Conservation (phyloP, 2,329 filamentous ascomycete species). For the Sporothrix mexicana region DNA sequence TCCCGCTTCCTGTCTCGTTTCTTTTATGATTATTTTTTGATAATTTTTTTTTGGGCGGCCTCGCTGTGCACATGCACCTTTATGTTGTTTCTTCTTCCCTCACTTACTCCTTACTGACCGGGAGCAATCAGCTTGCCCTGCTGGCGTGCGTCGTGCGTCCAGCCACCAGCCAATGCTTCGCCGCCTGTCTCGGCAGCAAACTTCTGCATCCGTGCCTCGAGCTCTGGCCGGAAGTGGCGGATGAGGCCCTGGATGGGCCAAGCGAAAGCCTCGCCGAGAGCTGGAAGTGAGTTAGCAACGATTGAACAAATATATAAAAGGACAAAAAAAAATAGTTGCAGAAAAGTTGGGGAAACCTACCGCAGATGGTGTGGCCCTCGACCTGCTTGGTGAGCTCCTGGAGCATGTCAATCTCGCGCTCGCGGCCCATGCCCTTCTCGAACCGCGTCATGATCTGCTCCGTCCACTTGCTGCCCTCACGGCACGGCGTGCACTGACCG, state of each 20-base stretch:
- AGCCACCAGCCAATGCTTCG: constrained; percentile 81
- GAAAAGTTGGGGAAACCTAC: constrained; percentile 53
- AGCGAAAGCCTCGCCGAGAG: constrained; percentile 94
- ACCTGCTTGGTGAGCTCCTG: constrained; percentile 99
- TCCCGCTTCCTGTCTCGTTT: constrained; percentile 12
- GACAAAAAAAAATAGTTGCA: not conserved
- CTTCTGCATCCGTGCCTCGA: constrained; percentile 87
- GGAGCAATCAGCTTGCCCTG: constrained; percentile 87
- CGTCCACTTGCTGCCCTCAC: constrained; percentile 98
- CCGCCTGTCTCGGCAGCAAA: constrained; percentile 77
- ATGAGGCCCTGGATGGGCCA: constrained; percentile 99
- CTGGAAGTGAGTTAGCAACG: constrained; percentile 52
- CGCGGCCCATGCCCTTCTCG: constrained; percentile 84
- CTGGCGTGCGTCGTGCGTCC: constrained; percentile 74
- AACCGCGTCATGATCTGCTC: constrained; percentile 99
- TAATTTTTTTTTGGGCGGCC: not conserved
- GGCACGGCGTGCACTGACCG: constrained; percentile 98
- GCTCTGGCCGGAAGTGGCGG: constrained; percentile 94
- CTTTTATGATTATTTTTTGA: constrained; percentile 21
- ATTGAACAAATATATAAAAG: not conserved
- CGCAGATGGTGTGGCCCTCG: constrained; percentile 98
- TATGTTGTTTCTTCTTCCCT: not conserved
- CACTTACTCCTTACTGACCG: constrained; percentile 52
- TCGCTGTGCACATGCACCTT: not conserved
- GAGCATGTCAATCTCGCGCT: constrained; percentile 98